Base-by-base conservation (phyloP, 1,284 basidiomycete species). In the Sporisorium sorghi region DNA sequence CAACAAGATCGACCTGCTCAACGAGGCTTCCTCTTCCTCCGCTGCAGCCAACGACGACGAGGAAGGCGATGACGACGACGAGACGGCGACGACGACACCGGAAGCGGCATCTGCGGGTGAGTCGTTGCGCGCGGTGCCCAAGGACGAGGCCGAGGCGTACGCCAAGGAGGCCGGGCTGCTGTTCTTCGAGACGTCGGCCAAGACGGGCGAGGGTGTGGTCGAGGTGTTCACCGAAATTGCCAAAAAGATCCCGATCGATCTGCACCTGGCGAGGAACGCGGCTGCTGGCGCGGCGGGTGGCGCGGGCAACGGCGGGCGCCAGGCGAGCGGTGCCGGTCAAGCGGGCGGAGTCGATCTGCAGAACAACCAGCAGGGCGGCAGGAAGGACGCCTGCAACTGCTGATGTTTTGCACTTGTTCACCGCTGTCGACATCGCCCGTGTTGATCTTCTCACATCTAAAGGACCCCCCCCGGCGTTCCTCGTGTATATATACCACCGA, bases 111-210 rank as follows among this genome's bases (percentile, higher is more conserved):
- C 69, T 2, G 58, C 44, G 11, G 72, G 59, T 14, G 60, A 77
- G 40, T 63, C 61, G 69, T 52, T 73, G 26, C 55, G 83, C 9
- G 81, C 80, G 11, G 80, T 84, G 19, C 68, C 81, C 33, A 69
- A 73, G 69, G 95, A 97, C 78, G 97, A 98, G 87, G 97, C 96
- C 1, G 91, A 94, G 85, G 93, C 93, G 9, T 99, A 99, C 85
- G 96, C 97, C 11, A 90, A 92, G 70, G 97, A 99, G 86, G 90
- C 91, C 33, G 92, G 93, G 1, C 85, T 99, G 58, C 87, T 99
- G 58, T 99, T 99, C 88, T 97, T 97, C 80, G 96, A 99, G 87
- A 97, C 96, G 21, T 93, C 91, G 82, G 96, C 96, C 43, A 99
- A 99, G 90, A 97, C 94, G 10, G 97, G 97, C 40, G 92, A 96